Base-by-base conservation (phyloP, 768 basidiomycete species). In the Collybia mongolica region DNA sequence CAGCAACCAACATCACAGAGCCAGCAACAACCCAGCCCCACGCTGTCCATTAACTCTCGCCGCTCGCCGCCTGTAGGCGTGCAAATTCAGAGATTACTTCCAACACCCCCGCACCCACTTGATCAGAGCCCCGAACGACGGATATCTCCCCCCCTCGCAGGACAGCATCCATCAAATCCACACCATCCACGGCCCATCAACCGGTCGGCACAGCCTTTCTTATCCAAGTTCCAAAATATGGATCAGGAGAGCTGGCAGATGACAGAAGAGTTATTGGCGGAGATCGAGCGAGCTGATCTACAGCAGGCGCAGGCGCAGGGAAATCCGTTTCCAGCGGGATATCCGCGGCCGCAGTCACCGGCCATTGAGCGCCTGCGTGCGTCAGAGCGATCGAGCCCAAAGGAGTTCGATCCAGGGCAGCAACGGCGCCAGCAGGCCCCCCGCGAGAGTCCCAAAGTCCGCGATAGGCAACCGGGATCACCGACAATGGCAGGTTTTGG, bases 241-340 rank as follows among this genome's bases (percentile, higher is more conserved):
- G 81, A 82, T 2, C 56, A 57, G 32, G 82, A 81, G 37, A 74
- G 74, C 36, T 86, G 81, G 76, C 77, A 84, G 44, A 79, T 88
- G 74, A 86, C 86, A 0, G 80, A 81, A 29, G 83, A 88, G 54
- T 72, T 88, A 23, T 70, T 88, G 65, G 82, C 81, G 26, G 84
- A 88, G 54, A 84, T 88, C 53, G 87, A 89, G 60, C 77, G 81
- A 38, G 83, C 82, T n/a, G 83, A 87, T 64, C 66, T 80, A 54
- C 80, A 83, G 48, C 83, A 83, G 60, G 65, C 76, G 8, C 78
- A 81, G 60, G 71, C 70, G 35, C 75, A 77, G 55, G 71, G 71
- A 32, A 74, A 77, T 53, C 68, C 67, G n/a, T 68, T 46, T 24
- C 61, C 62, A 35, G 57, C 71, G 40, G 53, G 58, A 2, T 64